Evolutionary conservation across 1,139 yeast genomes (phyloP).

Genomic region (Starmera stellimalicola): DNA sequence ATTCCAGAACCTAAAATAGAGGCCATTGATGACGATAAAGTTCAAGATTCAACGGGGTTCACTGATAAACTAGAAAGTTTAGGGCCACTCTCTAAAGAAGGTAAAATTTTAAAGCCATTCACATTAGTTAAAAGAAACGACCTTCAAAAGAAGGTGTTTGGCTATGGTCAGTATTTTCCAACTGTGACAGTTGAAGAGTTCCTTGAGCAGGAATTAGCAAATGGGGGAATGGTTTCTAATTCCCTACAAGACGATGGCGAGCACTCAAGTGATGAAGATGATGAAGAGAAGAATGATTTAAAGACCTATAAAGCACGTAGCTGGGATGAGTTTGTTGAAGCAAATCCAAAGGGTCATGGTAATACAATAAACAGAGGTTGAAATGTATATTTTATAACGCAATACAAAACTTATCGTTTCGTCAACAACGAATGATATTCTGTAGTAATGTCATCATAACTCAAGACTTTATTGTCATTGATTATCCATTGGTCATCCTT

Average conservation of each 20-base stretch:
- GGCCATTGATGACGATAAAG: slow-evolving; percentile 10
- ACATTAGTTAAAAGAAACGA: slow-evolving; percentile 62
- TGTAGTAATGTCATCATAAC: slow-evolving; percentile 9
- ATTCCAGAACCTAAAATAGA: slow-evolving; percentile 23
- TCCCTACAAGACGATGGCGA: slow-evolving; percentile 33
- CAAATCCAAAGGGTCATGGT: slow-evolving; percentile 81
- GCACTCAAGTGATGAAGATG: slow-evolving; percentile 41
- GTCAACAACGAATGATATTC: not conserved
- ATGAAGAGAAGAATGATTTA: slow-evolving; percentile 35
- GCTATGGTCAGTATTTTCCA: slow-evolving; percentile 90
- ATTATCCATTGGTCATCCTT: slow-evolving; percentile 50
- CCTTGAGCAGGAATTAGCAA: slow-evolving; percentile 72
- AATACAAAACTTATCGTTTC: not conserved
- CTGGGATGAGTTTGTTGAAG: slow-evolving; percentile 93
- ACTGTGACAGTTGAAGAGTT: slow-evolving; percentile 94
- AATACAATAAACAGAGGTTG: slow-evolving; percentile 80
- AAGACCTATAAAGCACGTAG: slow-evolving; percentile 60
- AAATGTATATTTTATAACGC: slow-evolving; percentile 1
- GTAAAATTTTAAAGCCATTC: slow-evolving; percentile 78
- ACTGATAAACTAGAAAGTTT: slow-evolving; percentile 46
- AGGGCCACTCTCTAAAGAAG: slow-evolving; percentile 48
- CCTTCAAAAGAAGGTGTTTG: slow-evolving; percentile 58
- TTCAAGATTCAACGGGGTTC: slow-evolving; percentile 29
- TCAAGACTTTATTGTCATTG: slow-evolving; percentile 21
- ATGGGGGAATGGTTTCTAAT: slow-evolving; percentile 68